Base-by-base conservation (phyloP, 1,284 basidiomycete species). In the Tilletia caries region DNA sequence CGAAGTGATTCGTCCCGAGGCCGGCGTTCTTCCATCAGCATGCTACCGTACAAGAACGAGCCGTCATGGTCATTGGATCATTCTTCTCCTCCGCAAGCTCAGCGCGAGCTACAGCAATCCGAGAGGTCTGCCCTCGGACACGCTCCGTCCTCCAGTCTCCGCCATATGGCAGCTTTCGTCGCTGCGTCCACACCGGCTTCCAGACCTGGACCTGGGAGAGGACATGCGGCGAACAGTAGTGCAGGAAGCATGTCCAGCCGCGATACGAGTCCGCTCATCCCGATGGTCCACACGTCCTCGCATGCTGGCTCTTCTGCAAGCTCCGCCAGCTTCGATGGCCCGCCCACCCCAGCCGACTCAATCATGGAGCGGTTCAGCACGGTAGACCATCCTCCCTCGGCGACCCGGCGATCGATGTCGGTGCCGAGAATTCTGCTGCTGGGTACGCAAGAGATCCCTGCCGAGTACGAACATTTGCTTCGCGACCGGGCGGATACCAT, bases 281-380 rank as follows among this genome's bases (percentile, higher is more conserved):
- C 54, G 20, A 60, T 60, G 54, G n/a, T 29, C n/a, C 13, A 15
- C 29, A 27, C 54, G 15, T 60, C 54, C 20, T 60, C 54, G 20
- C 54, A 60, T 6, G 54, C 54, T 18, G 54, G 54, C 32, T 60
- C 54, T 29, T 60, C 54, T 15, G 54, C 54, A 3, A 60, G 54
- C 54, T 60, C 32, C 5, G 23, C 54, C 20, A 60, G 54, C 32
- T 60, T 60, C 12, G 54, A 60, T 60, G 54, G 54, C 20, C 54
- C 54, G 25, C 8, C 15, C 10, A 60, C 54, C 13, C 54, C 54
- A 8, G 32, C 54, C 2, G 54, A 60, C 1, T 60, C 23, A 4
- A 33, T 60, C 25, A 29, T 4, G n/a, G 54, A 60, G 32, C 54
- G 54, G 20, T 60, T 29, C 54, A 50, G 23, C 48, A 20, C 8